These are phyloP conservation scores for Ceratobasidium theobromae DNA, from an alignment of 1,284 basidiomycete genomes.

Conservation along the genomic window DNA sequence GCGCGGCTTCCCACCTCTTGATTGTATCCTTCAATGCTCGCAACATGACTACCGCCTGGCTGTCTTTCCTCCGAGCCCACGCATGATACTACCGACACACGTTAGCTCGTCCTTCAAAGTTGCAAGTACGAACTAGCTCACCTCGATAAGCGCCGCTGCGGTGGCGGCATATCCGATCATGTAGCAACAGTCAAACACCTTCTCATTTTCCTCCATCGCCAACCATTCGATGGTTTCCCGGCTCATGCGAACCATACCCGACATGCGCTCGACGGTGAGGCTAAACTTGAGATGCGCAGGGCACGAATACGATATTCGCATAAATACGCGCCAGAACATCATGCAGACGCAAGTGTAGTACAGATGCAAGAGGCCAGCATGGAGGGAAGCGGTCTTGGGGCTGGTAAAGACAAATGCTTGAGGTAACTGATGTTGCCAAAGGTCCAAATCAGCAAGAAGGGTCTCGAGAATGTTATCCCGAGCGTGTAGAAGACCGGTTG, in stretches of 20 bases:
- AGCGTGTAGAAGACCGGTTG: conserved; percentile 79
- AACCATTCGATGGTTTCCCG: conserved; percentile 88
- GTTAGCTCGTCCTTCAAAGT: not conserved
- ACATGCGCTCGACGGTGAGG: conserved; percentile 80
- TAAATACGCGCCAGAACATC: conserved; percentile 93
- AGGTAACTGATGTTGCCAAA: conserved; percentile 76
- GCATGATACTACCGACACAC: conserved; percentile 77
- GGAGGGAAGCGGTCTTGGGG: conserved; percentile 51
- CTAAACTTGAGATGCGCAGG: conserved; percentile 83
- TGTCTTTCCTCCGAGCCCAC: conserved; percentile 81
- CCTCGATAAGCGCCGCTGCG: conserved; percentile 87
- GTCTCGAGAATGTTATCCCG: conserved; percentile 73
- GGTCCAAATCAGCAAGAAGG: conserved; percentile 72
- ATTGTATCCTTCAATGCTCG: conserved; percentile 80
- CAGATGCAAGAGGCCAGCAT: conserved; percentile 80
- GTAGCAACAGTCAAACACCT: conserved; percentile 82
- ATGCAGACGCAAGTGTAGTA: conserved; percentile 84
- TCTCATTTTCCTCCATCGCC: conserved; percentile 64
- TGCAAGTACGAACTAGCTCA: conserved; percentile 44
- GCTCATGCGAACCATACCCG: conserved; percentile 66
- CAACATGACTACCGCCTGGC: conserved; percentile 70
- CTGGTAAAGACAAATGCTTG: conserved; percentile 74
- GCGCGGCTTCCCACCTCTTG: conserved; percentile 76
- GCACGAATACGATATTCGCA: conserved; percentile 87
- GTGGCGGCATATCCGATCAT: conserved; percentile 87